phyloP scores from a whole-genome alignment of 257 asterid genomes.

The Solanum ossicruentum region DNA sequence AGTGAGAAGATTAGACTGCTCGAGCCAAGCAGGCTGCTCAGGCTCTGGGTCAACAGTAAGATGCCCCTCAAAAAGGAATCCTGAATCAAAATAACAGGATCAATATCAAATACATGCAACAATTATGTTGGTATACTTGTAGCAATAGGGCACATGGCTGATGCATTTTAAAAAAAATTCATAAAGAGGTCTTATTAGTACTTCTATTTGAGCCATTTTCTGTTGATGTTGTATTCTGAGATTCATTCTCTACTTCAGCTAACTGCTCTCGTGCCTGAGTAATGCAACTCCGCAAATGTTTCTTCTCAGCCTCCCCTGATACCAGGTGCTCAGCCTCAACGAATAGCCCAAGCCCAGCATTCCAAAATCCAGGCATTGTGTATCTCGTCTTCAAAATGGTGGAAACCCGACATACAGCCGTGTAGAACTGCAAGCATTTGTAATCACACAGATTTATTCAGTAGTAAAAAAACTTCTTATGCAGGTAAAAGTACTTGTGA shows the following conservation, averaged over 20 bases:
- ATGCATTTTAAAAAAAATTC: background rate
- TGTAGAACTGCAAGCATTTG: conserved; percentile 48
- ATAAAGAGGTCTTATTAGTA: background rate
- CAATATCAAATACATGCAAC: background rate
- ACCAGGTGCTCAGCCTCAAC: conserved; percentile 51
- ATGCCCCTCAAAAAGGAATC: conserved; percentile 94
- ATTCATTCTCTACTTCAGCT: conserved; percentile 31
- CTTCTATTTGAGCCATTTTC: conserved; percentile 48
- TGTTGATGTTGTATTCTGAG: conserved; percentile 26
- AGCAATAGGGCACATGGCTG: background rate
- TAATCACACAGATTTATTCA: background rate
- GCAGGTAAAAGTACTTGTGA: background rate
- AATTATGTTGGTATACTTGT: background rate
- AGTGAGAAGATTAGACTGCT: conserved; percentile 45
- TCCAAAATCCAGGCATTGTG: conserved; percentile 93
- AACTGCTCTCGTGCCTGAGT: conserved; percentile 58
- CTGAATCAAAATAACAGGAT: conserved; percentile 22
- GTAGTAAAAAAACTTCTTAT: background rate
- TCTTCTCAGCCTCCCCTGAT: conserved; percentile 37
- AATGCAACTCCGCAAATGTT: conserved; percentile 57
- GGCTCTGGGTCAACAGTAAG: conserved; percentile 94
- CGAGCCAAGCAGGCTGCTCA: conserved; percentile 83
- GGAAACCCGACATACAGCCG: conserved; percentile 66
- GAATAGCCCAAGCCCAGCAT: conserved; percentile 69
- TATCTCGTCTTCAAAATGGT: conserved; percentile 82